Conservation (phyloP, 1,284 basidiomycete genomes). For the Pseudozyma pruni region DNA sequence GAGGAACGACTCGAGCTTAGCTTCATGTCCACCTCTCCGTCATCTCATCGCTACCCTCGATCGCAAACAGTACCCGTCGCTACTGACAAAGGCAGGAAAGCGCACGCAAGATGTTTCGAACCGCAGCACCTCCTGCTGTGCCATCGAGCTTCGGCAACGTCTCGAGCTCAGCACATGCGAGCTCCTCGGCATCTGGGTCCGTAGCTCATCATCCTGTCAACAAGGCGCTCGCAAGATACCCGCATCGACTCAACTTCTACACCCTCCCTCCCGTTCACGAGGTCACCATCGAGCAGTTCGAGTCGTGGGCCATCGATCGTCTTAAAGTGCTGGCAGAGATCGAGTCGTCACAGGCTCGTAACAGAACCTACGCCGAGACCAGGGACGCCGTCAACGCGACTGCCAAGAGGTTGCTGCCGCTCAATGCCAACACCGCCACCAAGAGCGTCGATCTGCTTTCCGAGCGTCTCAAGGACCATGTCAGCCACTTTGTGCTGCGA, state of each 20-base stretch:
- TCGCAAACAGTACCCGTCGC: no score
- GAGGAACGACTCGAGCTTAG: background rate
- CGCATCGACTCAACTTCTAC: conserved; percentile 72
- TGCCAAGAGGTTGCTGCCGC: conserved; percentile 78
- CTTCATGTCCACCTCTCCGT: no score
- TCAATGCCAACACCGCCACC: conserved; percentile 75
- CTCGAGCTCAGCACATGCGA: conserved; percentile 15
- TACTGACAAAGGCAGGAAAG: background rate
- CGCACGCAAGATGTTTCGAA: conserved; percentile 39
- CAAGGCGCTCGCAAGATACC: conserved; percentile 46
- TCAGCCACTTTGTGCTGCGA: conserved; percentile 93
- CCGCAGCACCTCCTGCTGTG: conserved; percentile 36
- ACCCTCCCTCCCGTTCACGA: conserved; percentile 85
- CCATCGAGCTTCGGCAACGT: conserved; percentile 37
- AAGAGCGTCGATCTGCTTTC: conserved; percentile 69
- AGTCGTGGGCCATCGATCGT: conserved; percentile 87
- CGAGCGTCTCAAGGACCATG: conserved; percentile 86
- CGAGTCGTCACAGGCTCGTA: conserved; percentile 88
- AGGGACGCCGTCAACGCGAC: conserved; percentile 75
- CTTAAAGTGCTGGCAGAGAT: conserved; percentile 90
- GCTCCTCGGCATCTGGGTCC: conserved; percentile 24
- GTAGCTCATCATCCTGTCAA: conserved; percentile 45
- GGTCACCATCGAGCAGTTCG: conserved; percentile 95
- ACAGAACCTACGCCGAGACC: conserved; percentile 81
- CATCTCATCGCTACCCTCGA: background rate